Evolutionary conservation across 225 moss, liverwort and hornwort genomes (phyloP), one percentile per base, ranked within the genome.

Genomic region (Marchantia paleacea): DNA sequence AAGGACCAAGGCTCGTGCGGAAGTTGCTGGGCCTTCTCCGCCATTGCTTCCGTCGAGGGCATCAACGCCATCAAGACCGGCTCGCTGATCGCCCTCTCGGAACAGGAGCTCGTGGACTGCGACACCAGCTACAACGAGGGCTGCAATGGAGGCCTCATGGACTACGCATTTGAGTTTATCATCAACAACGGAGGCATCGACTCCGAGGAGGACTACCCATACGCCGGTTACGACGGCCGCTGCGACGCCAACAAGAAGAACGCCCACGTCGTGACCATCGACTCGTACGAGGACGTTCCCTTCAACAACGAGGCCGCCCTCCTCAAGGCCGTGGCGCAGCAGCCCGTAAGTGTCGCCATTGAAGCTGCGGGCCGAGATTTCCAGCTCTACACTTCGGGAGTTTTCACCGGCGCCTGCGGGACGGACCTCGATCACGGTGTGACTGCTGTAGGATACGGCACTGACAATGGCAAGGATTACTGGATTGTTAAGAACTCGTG

Each of bases 401-500:
- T 96, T 8, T 94, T 96, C 77, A 89, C 85, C 1, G 92, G 96
- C 48, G 29, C 20, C 7, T 96, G 92, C 57, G 91, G 90, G 62
- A 86, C 86, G 0, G 83, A 90, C 24, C 77, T 93, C 0, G 89
- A 96, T 73, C 93, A 94, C 0, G 92, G 87, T 73, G 92, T 96
- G 0, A 81, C 91, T 1, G 80, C 82, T 6, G 91, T 92, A 31
- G 96, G 90, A 9, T 90, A 90, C 49, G 90, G 87, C 31, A 78
- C 84, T 15, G 88, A 92, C 0, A 67, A 89, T 28, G 90, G 89
- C 6, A 1, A 47, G 0, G 74, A 87, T 55, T 96, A 92, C 75
- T 92, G 91, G 96, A 82, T 92, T 30, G 82, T 94, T 14, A 94
- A 90, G 78, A 96, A 96, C 18, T 96, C 96, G 4, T 94, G 93